Evolutionary conservation across 2,329 filamentous ascomycete species (phyloP), one percentile per base, ranked within the genome.

Genomic region (Stromatinia cepivora): DNA sequence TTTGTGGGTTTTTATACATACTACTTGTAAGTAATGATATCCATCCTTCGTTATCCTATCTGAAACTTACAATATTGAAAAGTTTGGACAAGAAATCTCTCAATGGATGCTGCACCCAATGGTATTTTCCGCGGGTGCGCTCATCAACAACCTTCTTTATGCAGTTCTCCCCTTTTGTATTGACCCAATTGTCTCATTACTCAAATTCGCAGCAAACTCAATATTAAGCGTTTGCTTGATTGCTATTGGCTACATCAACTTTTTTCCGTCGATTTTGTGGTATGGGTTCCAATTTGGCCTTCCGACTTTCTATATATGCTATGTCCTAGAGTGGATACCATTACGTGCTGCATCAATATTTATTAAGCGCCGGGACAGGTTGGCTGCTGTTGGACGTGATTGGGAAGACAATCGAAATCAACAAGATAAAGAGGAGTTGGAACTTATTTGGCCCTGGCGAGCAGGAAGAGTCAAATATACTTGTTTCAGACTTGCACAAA

Each of bases 281-380:
- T 36, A 28, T 31, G n/a, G 8, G 22, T 5, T 52, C 3, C 31
- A 52, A 20, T 52, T 52, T 39, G 61, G 46, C 4, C 15, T 52
- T 5, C 61, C 31, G 22, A 34, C 5, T 39, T 63, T 52, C 31
- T 28, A 39, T 11, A 39, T 63, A 63, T 39, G n/a, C n/a, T 39
- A 52, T 11, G 22, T 20, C n/a, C 46, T 20, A 52, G 31, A 52
- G 48, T 63, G 61, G 46, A 25, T 63, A 63, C 61, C n/a, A 11
- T 2, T 52, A 22, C 46, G 31, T 52, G 31, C 34, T 22, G 61
- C 61, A 52, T 52, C 31, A 39, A 39, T 63, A 11, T 10, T 50
- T 1, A 8, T 39, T 36, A 9, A 10, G 15, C 46, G 31, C 22
- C 28, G 25, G 22, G 36, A 15, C 25, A 63, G 22, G 9, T 36